Conservation (phyloP, 225 moss, liverwort and hornwort species). For the Marchantia polymorpha region DNA sequence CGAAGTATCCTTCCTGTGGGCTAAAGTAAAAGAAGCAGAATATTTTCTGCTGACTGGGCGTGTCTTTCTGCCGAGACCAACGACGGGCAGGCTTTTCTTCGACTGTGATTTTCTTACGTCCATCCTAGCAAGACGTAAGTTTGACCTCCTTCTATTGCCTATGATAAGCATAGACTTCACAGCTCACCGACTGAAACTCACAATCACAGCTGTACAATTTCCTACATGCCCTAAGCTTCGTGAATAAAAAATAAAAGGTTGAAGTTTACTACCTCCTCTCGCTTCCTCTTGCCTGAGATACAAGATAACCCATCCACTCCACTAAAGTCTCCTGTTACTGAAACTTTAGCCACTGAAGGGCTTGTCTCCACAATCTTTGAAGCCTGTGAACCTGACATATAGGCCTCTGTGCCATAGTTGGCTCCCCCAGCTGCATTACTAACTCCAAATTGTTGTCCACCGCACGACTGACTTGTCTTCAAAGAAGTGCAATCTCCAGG, state of each 20-base stretch:
- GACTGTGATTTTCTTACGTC: too few species aligned
- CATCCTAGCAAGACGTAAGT: too few species aligned
- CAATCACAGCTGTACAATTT: not conserved
- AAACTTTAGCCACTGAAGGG: conserved; percentile 45
- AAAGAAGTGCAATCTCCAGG: conserved; percentile 17
- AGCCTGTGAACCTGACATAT: conserved; percentile 4
- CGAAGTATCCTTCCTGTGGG: too few species aligned
- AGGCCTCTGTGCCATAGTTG: conserved; percentile 35
- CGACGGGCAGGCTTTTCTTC: too few species aligned
- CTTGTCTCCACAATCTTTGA: conserved; percentile 34
- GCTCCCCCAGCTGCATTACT: conserved; percentile 23
- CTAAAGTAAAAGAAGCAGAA: too few species aligned
- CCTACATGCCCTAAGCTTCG: not conserved
- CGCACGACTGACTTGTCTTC: conserved; percentile 54
- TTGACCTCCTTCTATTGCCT: too few species aligned
- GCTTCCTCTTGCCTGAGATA: conserved; percentile 53
- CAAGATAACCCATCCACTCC: conserved; percentile 32
- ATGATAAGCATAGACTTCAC: too few species aligned
- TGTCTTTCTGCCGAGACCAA: too few species aligned
- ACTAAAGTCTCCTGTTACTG: conserved; percentile 24
- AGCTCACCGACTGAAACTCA: too few species aligned
- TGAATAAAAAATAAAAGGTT: not conserved
- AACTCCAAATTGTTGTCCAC: conserved; percentile 45
- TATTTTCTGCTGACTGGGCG: too few species aligned
- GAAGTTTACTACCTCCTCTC: conserved; percentile 49